phyloP scores from a whole-genome alignment of 2,329 filamentous ascomycete species.

The Venturia pyrina region DNA sequence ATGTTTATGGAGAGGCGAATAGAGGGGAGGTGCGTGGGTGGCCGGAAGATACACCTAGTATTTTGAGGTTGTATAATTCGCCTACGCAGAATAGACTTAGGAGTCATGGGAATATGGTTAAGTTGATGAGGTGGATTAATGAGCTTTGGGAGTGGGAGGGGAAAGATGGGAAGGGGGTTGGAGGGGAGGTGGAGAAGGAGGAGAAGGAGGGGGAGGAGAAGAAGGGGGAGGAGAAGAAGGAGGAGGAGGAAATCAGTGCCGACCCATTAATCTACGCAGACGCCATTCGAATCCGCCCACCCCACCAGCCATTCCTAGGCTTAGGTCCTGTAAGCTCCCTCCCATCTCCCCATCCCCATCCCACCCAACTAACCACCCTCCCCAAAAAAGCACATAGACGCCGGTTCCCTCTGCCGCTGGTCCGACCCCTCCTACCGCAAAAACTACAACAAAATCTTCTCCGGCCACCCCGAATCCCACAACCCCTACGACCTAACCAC shows the following conservation, averaged over 20 bases:
- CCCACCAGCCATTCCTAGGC: not conserved
- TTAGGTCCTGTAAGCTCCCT: not conserved
- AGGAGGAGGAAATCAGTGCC: not conserved
- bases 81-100: constrained; percentile 30
- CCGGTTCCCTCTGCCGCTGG: constrained; percentile 34
- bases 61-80: constrained; percentile 30
- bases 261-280: not conserved
- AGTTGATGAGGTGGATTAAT: constrained; percentile 28
- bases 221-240: too few relatives aligned
- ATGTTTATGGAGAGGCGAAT: constrained; percentile 23
- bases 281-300: not conserved
- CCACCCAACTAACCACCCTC: too few relatives aligned
- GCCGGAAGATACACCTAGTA: constrained; percentile 29
- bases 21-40: constrained; percentile 26
- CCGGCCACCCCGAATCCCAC: constrained; percentile 26
- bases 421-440: constrained; percentile 29
- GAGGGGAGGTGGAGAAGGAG: too few relatives aligned
- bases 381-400: constrained; percentile 33
- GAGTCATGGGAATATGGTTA: constrained; percentile 29
- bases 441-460: constrained; percentile 29
- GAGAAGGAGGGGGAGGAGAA: not conserved
- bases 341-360: not conserved
- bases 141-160: constrained; percentile 21
- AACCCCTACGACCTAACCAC: constrained; percentile 29
- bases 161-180: not conserved